A percentile compares a stretch with the other conserved stretches of the same genome.
Conservation (phyloP, 495 filamentous ascomycete species). For the Xylaria sp. region DNA sequence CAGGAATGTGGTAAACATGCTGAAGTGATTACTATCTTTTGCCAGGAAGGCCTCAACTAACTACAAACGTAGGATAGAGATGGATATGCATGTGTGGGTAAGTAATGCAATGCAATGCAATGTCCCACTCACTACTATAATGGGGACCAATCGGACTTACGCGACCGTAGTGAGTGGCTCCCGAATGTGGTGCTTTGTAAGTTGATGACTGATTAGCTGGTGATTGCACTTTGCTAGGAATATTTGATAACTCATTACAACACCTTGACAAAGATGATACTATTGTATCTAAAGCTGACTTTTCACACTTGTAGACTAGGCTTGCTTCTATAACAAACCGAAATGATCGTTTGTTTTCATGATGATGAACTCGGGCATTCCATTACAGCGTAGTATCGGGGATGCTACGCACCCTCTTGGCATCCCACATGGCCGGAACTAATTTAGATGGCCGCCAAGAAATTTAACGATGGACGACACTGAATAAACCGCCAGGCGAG, state of each 20-base stretch:
- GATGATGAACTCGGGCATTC: background rate
- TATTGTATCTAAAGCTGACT: conserved; percentile 1
- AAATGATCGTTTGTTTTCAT: background rate
- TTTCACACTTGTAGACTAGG: background rate
- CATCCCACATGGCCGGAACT: conserved; percentile 7
- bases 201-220: conserved; percentile 15
- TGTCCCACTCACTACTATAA: background rate
- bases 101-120: conserved; percentile 15
- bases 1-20: background rate
- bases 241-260: conserved; percentile 7
- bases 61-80: background rate
- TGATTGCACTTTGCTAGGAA: background rate
- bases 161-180: background rate
- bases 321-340: background rate
- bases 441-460: conserved; percentile 9
- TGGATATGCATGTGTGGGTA: no score
- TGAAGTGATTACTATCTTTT: background rate
- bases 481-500: background rate
- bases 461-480: background rate
- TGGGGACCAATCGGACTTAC: background rate
- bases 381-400: background rate
- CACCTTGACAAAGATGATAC: conserved; percentile 2
- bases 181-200: conserved; percentile 8
- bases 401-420: conserved; percentile 3
- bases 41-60: background rate